Percentiles rank a stretch among this genome's conserved stretches.
phyloP scores from a whole-genome alignment of 768 basidiomycete genomes.

The Coprinopsis cinerea region DNA sequence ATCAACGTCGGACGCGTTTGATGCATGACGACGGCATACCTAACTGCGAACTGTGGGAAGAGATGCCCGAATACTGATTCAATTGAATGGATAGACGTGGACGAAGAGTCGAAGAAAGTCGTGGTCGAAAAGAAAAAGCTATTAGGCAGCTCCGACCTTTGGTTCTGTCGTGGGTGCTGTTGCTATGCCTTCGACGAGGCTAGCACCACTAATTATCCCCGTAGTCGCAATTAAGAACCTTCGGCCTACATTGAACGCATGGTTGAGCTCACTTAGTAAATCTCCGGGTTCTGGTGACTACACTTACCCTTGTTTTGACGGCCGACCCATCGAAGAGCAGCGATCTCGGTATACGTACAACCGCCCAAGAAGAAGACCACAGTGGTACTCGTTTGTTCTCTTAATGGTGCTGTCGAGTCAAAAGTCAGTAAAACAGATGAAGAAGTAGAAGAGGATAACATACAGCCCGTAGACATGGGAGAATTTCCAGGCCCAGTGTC shows the following conservation, averaged over 20 bases:
- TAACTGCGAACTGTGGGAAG: slow-evolving; percentile 8
- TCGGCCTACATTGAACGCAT: slow-evolving; percentile 48
- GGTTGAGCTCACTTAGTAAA: slow-evolving; percentile 5
- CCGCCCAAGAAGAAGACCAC: slow-evolving; percentile 97
- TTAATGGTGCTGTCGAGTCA: slow-evolving; percentile 11
- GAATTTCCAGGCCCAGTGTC: slow-evolving; percentile 21
- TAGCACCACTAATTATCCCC: slow-evolving; percentile 77
- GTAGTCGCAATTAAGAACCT: slow-evolving; percentile 89
- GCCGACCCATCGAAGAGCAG: slow-evolving; percentile 89
- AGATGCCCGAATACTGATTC: background rate
- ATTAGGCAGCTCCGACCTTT: slow-evolving; percentile 31
- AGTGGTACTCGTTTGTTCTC: slow-evolving; percentile 68
- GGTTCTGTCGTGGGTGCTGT: slow-evolving; percentile 21
- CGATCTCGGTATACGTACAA: slow-evolving; percentile 95
- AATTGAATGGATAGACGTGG: slow-evolving; percentile 1
- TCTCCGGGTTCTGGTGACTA: slow-evolving; percentile 8
- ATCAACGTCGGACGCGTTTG: slow-evolving; percentile 10
- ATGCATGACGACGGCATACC: slow-evolving; percentile 8
- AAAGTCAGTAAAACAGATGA: background rate
- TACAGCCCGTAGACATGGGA: slow-evolving; percentile 28
- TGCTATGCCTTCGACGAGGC: slow-evolving; percentile 64
- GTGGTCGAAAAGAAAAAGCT: background rate
- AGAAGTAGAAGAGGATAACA: slow-evolving; percentile 12
- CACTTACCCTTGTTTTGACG: slow-evolving; percentile 72
- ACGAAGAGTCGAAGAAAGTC: slow-evolving; percentile 1